Evolutionary conservation across 129 eudicot species (phyloP).

Genomic region (Centella asiatica): DNA sequence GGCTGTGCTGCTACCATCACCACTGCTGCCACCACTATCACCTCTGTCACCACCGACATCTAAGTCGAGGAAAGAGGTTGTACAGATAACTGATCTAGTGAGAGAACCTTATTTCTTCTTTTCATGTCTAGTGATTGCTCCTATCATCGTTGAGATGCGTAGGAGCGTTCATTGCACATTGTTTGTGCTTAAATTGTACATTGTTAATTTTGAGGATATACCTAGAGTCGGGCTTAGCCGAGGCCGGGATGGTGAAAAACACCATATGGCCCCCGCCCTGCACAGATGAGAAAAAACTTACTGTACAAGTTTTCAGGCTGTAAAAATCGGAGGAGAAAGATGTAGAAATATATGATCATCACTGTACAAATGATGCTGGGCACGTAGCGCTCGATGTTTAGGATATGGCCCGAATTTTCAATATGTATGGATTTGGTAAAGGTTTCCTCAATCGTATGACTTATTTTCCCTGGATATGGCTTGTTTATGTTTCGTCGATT

Average conservation of each 20-base stretch:
- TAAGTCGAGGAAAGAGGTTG: conserved; percentile 50
- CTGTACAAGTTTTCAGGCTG: conserved; percentile 46
- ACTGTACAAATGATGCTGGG: conserved; percentile 65
- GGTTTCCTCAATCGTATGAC: conserved; percentile 21
- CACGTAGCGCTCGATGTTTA: conserved; percentile 35
- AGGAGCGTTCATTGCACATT: conserved; percentile 35
- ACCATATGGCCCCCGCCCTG: conserved; percentile 61
- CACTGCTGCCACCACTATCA: conserved; percentile 9
- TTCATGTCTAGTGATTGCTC: conserved; percentile 30
- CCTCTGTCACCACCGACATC: no score
- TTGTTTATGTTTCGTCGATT: no score
- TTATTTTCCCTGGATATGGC: no score
- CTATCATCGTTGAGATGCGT: no score
- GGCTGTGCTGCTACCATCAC: conserved; percentile 24
- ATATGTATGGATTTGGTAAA: conserved; percentile 35
- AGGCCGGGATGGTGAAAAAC: conserved; percentile 55
- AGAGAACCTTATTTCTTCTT: conserved; percentile 34
- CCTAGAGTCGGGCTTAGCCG: conserved; percentile 67
- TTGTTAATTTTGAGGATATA: conserved; percentile 49
- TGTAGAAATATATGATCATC: conserved; percentile 36
- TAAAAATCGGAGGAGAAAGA: conserved; percentile 25
- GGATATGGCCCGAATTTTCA: conserved; percentile 41
- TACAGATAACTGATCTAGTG: conserved; percentile 92
- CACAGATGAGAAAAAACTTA: conserved; percentile 39
- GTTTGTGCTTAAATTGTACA: conserved; percentile 71